Evolutionary conservation across 2,329 filamentous ascomycete species (phyloP).

Genomic region (Cytospora piceicola): DNA sequence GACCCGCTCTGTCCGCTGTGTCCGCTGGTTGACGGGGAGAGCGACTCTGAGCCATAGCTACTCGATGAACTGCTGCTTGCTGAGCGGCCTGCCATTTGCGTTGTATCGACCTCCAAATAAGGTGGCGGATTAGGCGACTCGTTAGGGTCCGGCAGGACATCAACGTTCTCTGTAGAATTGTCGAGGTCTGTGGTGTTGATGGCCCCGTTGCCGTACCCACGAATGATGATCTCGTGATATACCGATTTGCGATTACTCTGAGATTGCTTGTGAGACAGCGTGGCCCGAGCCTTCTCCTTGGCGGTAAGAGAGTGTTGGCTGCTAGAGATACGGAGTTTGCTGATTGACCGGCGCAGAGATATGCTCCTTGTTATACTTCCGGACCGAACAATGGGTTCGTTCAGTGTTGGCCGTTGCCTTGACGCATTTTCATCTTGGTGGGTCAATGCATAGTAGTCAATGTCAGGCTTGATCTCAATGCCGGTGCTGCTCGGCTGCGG

Average conservation of each 20-base stretch:
- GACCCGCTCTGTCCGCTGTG: slow-evolving; percentile 14
- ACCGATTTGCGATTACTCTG: slow-evolving; percentile 32
- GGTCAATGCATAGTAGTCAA: slow-evolving; percentile 57
- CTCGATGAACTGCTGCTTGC: slow-evolving; percentile 26
- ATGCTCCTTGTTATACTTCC: slow-evolving; percentile 38
- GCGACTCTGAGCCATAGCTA: slow-evolving; percentile 15
- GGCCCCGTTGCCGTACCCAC: slow-evolving; percentile 59
- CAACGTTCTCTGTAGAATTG: background rate
- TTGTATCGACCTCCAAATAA: slow-evolving; percentile 3
- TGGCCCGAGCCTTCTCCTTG: background rate
- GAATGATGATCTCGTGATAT: slow-evolving; percentile 57
- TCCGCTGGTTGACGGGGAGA: slow-evolving; percentile 11
- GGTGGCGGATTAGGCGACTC: background rate
- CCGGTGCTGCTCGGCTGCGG: background rate
- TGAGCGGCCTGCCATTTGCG: slow-evolving; percentile 19
- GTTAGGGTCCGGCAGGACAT: slow-evolving; percentile 1
- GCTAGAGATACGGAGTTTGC: slow-evolving; percentile 36
- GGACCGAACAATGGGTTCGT: background rate
- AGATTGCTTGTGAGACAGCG: slow-evolving; percentile 4
- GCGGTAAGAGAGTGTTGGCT: slow-evolving; percentile 6
- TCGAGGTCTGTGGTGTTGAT: slow-evolving; percentile 41
- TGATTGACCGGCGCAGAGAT: slow-evolving; percentile 41
- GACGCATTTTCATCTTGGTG: slow-evolving; percentile 37
- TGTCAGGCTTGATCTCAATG: slow-evolving; percentile 54
- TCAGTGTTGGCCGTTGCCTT: background rate